A percentile compares a stretch with the other conserved stretches of the same genome.
Evolutionary conservation across 2,329 filamentous ascomycete species (phyloP).

Genomic region (Hypocreales sp.): DNA sequence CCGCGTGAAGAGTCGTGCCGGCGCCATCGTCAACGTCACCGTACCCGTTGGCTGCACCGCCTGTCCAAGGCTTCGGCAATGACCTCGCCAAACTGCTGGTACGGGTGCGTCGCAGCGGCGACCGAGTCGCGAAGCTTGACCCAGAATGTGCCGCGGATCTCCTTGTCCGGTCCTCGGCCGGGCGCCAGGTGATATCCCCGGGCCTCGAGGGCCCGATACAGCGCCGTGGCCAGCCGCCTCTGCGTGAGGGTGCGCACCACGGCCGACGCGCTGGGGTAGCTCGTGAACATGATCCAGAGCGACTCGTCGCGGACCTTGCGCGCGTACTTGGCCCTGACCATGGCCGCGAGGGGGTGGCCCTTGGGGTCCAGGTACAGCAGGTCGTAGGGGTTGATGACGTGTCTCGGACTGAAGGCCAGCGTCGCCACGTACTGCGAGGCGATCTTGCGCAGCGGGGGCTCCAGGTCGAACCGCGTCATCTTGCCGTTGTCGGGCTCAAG

Average conservation of each 20-base stretch:
- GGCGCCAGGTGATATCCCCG: constrained; percentile 9
- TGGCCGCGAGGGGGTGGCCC: constrained; percentile 15
- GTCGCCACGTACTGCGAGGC: constrained; percentile 7
- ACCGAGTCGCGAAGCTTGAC: constrained; percentile 7
- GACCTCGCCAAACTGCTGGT: constrained; percentile 7
- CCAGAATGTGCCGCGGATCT: constrained; percentile 12
- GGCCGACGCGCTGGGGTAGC: constrained; percentile 3
- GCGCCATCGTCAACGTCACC: too few relatives aligned
- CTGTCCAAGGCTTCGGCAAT: constrained; percentile 6
- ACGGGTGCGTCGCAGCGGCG: constrained; percentile 4
- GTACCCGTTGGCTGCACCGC: too few relatives aligned
- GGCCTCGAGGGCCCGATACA: constrained; percentile 12
- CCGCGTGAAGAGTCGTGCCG: too few relatives aligned
- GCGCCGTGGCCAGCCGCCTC: constrained; percentile 10
- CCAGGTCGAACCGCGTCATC: constrained; percentile 4
- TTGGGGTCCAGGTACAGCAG: constrained; percentile 15
- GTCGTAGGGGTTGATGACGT: constrained; percentile 18
- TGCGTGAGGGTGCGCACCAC: constrained; percentile 12
- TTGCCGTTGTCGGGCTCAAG: constrained; percentile 10
- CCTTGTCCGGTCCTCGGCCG: constrained; percentile 2
- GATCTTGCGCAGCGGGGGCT: constrained; percentile 4
- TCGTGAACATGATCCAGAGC: constrained; percentile 16
- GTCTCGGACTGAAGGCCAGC: constrained; percentile 11
- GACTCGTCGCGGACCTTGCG: constrained; percentile 11
- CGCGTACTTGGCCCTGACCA: constrained; percentile 12